A percentile compares a stretch with the other conserved stretches of the same genome.
phyloP scores from a whole-genome alignment of 2,329 filamentous ascomycete genomes.

The Myriangium duriaei region DNA sequence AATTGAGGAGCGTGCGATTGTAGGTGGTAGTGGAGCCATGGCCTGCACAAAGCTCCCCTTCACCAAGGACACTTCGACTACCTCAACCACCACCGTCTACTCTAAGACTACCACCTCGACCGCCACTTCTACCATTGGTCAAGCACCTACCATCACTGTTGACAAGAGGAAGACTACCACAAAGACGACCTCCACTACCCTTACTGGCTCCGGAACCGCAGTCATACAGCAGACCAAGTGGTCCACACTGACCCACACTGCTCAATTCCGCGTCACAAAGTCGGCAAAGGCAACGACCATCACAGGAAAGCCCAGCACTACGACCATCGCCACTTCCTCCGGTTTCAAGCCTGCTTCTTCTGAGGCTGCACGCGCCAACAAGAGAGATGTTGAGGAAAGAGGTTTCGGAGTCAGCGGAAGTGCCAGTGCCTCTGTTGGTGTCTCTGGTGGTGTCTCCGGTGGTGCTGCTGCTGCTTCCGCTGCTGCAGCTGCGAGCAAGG shows the following conservation, averaged over 20 bases:
- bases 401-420: constrained; percentile 1
- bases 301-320: neutral
- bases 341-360: constrained; percentile 6
- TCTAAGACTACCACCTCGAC: constrained; percentile 4
- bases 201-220: neutral
- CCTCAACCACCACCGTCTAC: neutral
- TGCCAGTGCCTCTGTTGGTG: constrained; percentile 2
- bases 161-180: neutral
- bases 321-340: constrained; percentile 2
- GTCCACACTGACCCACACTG: constrained; percentile 1
- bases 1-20: neutral
- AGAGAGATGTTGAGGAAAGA: neutral
- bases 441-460: no score
- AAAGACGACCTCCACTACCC: constrained; percentile 1
- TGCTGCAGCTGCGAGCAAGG: neutral
- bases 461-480: no score
- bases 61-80: constrained; percentile 1
- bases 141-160: constrained; percentile 1
- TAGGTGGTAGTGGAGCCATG: neutral
- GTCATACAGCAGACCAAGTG: neutral
- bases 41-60: neutral
- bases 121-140: constrained; percentile 1
- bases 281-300: constrained; percentile 1
- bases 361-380: neutral
- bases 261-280: neutral